Evolutionary conservation across 129 eudicot species (phyloP), one percentile per base, ranked within the genome.

Genomic region (Dittrichia graveolens): DNA sequence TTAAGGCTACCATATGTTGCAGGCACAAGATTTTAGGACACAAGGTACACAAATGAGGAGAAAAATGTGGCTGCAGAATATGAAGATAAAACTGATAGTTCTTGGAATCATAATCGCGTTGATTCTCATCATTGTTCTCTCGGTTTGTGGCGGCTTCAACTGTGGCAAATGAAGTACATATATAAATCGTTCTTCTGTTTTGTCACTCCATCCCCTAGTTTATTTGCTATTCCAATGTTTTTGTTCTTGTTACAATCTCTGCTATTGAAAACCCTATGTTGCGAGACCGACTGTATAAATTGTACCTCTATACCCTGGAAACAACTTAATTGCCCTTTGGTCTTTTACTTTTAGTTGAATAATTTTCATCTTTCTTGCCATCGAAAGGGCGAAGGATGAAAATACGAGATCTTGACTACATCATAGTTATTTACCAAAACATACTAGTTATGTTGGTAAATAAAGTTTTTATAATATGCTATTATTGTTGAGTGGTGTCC

Each of bases 31-130:
- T 73, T 87, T 84, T 49, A 84, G 86, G 86, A 61, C 63, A 45
- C 92, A 87, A 40, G 92, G 92, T 34, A 87, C 92, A 31, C 83
- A 87, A 65, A 87, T 87, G 60, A 83, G 79, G 84, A 81, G 89
- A 79, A 87, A 87, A 78, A 83, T 84, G 89, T 84, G 89, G 92
- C 7, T 72, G 60, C 86, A 87, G 67, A 87, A 87, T 16, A 87
- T 87, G 92, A 87, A 87, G 83, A 84, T 87, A 42, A 84, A 87
- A 74, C 75, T 87, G 41, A 74, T 87, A 44, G 89, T 81, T 47
- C 64, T 84, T n/a, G 86, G 83, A 19, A 87, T 87, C 74, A 45
- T 87, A 48, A 16, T 76, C 12, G 83, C 78, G 7, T 64, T 86
- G 67, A 63, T 79, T 46, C 82, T 86, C 56, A 68, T 86, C 50